These are phyloP conservation scores for Boechera divaricarpa DNA, from an alignment of 345 rosid species.

Conservation along the genomic window DNA sequence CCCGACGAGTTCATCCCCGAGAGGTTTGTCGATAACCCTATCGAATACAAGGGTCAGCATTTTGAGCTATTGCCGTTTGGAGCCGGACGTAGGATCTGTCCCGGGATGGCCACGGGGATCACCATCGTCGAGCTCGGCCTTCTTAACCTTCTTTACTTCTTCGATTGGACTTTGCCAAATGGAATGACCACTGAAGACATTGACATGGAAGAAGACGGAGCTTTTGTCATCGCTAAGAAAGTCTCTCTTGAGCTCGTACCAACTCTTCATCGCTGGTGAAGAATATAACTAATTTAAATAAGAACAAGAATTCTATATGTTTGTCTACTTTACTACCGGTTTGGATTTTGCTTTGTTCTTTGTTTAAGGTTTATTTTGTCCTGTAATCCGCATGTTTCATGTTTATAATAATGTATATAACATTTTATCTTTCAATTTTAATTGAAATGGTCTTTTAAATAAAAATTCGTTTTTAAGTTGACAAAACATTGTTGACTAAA, in stretches of 20 bases:
- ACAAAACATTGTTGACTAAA: not conserved
- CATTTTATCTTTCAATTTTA: not conserved
- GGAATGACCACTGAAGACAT: conserved; percentile 36
- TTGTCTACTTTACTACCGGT: not conserved
- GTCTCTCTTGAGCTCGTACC: conserved; percentile 28
- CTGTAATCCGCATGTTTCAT: not conserved
- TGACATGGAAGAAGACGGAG: conserved; percentile 40
- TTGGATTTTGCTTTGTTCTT: not conserved
- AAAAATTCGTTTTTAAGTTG: not conserved
- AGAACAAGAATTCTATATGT: not conserved
- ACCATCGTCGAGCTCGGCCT: conserved; percentile 41
- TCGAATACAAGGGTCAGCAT: conserved; percentile 54
- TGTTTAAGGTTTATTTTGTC: conserved; percentile 1
- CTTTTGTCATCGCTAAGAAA: conserved; percentile 40
- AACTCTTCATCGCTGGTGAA: conserved; percentile 38
- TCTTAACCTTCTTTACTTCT: conserved; percentile 45
- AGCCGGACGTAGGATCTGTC: conserved; percentile 43
- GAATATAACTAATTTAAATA: not conserved
- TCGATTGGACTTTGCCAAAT: conserved; percentile 36
- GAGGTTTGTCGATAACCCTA: conserved; percentile 51
- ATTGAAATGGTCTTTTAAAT: not conserved
- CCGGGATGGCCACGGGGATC: conserved; percentile 43
- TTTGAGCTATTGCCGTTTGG: conserved; percentile 66
- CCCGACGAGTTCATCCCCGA: conserved; percentile 55
- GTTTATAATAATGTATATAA: not conserved